Evolutionary conservation across 2,329 filamentous ascomycete species (phyloP).

Genomic region (Aspergillus aculeatinus): DNA sequence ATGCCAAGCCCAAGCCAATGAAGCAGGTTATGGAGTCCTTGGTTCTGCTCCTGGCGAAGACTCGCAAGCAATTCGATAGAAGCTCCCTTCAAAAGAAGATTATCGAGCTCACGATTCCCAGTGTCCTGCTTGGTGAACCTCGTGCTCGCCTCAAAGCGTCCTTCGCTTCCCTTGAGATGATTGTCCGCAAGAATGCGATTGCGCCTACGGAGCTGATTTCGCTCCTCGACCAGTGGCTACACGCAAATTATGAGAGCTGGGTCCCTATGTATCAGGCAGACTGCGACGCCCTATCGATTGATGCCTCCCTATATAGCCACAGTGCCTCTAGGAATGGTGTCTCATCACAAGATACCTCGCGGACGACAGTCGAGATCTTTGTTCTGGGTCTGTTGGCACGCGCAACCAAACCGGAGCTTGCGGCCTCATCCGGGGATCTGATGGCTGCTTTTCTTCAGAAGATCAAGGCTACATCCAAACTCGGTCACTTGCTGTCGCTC

Average conservation of each 20-base stretch:
- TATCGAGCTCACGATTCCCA: constrained; percentile 32
- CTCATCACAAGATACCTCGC: constrained; percentile 8
- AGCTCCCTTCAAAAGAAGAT: constrained; percentile 25
- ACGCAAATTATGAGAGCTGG: constrained; percentile 33
- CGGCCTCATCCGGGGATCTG: constrained; percentile 29
- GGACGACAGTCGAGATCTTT: constrained; percentile 31
- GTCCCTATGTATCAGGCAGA: constrained; percentile 32
- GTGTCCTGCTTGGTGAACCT: constrained; percentile 40
- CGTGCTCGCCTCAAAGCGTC: constrained; percentile 40
- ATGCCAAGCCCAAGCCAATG: constrained; percentile 46
- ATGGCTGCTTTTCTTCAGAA: constrained; percentile 33
- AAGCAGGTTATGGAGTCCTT: constrained; percentile 46
- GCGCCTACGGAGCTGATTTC: constrained; percentile 31
- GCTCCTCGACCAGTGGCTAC: constrained; percentile 35
- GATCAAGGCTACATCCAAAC: constrained; percentile 18
- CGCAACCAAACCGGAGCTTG: constrained; percentile 30
- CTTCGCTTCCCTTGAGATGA: constrained; percentile 37
- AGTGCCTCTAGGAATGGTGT: constrained; percentile 16
- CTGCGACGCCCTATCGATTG: constrained; percentile 31
- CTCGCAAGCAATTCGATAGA: constrained; percentile 23
- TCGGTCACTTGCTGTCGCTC: constrained; percentile 22
- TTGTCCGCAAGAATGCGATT: constrained; percentile 40
- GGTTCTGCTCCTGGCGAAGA: constrained; percentile 33
- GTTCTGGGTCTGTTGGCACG: constrained; percentile 34
- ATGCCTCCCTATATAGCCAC: constrained; percentile 20